phyloP scores from a whole-genome alignment of 495 filamentous ascomycete genomes.

The Aspergillus sclerotioniger region DNA sequence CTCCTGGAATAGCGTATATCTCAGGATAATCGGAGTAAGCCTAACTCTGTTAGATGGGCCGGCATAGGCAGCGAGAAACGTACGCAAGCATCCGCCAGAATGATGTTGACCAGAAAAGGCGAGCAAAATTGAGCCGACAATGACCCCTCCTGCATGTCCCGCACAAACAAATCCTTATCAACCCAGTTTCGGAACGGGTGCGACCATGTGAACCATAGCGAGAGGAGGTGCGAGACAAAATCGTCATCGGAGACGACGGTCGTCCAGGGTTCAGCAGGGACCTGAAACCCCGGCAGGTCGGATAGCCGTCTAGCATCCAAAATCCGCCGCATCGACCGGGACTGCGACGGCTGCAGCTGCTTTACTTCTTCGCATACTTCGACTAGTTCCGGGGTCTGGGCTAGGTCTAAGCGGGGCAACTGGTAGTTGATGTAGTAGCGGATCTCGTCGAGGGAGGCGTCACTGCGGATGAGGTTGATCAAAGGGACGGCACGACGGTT shows the following conservation, averaged over 20 bases:
- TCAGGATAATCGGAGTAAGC: slow-evolving; percentile 26
- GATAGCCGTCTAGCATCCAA: slow-evolving; percentile 24
- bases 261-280: slow-evolving; percentile 43
- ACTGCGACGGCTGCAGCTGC: slow-evolving; percentile 13
- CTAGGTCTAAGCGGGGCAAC: slow-evolving; percentile 23
- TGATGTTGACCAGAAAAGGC: slow-evolving; percentile 43
- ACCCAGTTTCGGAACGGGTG: slow-evolving; percentile 41
- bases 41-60: slow-evolving; percentile 5
- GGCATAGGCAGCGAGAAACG: not conserved
- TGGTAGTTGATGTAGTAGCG: slow-evolving; percentile 29
- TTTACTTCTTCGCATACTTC: slow-evolving; percentile 21
- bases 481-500: slow-evolving; percentile 21
- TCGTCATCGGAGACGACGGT: slow-evolving; percentile 35
- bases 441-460: slow-evolving; percentile 33
- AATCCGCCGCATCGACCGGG: slow-evolving; percentile 20
- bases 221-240: slow-evolving; percentile 43
- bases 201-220: slow-evolving; percentile 45
- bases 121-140: slow-evolving; percentile 34
- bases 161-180: slow-evolving; percentile 37
- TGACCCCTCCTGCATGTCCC: slow-evolving; percentile 33
- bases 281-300: slow-evolving; percentile 25
- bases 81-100: slow-evolving; percentile 38
- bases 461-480: slow-evolving; percentile 36
- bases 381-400: slow-evolving; percentile 25
- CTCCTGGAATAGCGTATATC: slow-evolving; percentile 18